Conservation (phyloP, 352 stramenopile species). For the Pythium scleroteichum region DNA sequence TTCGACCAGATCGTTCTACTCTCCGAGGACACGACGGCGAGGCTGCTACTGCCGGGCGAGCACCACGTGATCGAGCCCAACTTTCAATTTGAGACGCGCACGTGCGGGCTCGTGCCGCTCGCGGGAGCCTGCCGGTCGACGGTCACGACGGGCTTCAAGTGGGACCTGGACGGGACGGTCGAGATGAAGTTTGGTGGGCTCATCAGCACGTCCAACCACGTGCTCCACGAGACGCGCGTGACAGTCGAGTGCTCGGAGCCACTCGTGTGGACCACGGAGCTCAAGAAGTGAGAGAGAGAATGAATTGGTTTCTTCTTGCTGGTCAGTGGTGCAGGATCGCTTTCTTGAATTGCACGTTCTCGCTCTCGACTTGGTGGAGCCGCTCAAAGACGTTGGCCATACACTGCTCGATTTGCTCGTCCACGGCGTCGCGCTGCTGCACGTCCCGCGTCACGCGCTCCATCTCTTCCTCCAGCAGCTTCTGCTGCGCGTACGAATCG, state of each 20-base stretch:
- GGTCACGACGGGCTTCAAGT: conserved; percentile 90
- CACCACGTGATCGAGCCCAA: conserved; percentile 81
- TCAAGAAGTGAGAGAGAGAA: conserved; percentile 44
- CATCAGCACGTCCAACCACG: conserved; percentile 85
- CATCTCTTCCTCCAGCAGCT: conserved; percentile 49
- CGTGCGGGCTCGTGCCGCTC: conserved; percentile 94
- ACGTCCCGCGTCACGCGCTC: conserved; percentile 40
- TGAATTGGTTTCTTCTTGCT: too few relatives aligned
- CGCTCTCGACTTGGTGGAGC: conserved; percentile 47
- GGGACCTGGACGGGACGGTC: conserved; percentile 69
- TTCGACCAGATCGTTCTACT: conserved; percentile 89
- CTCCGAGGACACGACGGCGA: conserved; percentile 88
- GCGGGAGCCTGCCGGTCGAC: conserved; percentile 69
- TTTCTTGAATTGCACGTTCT: conserved; percentile 45
- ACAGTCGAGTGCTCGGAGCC: conserved; percentile 70
- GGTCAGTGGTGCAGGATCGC: conserved; percentile 3
- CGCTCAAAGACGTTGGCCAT: conserved; percentile 56
- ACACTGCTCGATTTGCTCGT: conserved; percentile 56
- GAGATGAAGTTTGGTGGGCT: conserved; percentile 76
- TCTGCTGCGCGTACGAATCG: conserved; percentile 50
- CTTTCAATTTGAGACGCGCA: conserved; percentile 90
- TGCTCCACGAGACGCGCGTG: conserved; percentile 56
- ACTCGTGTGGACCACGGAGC: conserved; percentile 89
- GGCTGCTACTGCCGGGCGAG: conserved; percentile 66
- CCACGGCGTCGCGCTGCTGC: conserved; percentile 46